Percentiles rank a stretch among this genome's conserved stretches.
Conservation (phyloP, 805 yeast genomes). For the Ogataea angusta region DNA sequence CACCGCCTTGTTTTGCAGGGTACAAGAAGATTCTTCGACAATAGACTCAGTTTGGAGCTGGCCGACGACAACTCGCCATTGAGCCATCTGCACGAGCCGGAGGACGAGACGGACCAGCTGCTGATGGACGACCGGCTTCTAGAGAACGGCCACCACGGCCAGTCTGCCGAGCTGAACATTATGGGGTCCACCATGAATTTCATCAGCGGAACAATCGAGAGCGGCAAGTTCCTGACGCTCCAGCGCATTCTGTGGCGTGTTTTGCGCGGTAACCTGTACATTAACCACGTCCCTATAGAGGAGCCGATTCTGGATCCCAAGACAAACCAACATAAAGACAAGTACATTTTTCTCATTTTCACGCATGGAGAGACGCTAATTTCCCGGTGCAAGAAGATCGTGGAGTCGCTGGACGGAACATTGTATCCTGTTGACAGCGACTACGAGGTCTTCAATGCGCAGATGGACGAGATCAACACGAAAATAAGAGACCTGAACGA, state of each 20-base stretch:
- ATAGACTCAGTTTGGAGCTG: conserved; percentile 31
- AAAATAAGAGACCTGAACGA: conserved; percentile 41
- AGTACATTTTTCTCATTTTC: conserved; percentile 82
- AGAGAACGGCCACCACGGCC: conserved; percentile 20
- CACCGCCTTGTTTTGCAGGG: conserved; percentile 54
- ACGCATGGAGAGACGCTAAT: conserved; percentile 82
- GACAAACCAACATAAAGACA: conserved; percentile 52
- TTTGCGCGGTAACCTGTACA: conserved; percentile 84
- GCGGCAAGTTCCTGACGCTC: conserved; percentile 63
- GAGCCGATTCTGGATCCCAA: conserved; percentile 62
- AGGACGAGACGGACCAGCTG: conserved; percentile 26
- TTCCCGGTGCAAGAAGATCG: conserved; percentile 68
- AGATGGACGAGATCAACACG: conserved; percentile 48
- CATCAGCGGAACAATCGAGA: conserved; percentile 76
- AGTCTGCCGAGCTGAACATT: conserved; percentile 33
- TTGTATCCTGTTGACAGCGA: conserved; percentile 56
- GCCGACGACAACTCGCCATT: conserved; percentile 25
- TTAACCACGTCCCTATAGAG: conserved; percentile 70
- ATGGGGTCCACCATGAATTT: conserved; percentile 42
- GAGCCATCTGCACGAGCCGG: conserved; percentile 26
- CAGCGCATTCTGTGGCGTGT: conserved; percentile 90
- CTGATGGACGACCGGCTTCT: conserved; percentile 23
- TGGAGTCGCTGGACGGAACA: conserved; percentile 86
- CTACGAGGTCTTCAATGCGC: conserved; percentile 39
- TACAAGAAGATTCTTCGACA: conserved; percentile 35